A percentile compares a stretch with the other conserved stretches of the same genome.
Conservation (phyloP, 805 yeast species). For the Saccharomyces paradoxus region DNA sequence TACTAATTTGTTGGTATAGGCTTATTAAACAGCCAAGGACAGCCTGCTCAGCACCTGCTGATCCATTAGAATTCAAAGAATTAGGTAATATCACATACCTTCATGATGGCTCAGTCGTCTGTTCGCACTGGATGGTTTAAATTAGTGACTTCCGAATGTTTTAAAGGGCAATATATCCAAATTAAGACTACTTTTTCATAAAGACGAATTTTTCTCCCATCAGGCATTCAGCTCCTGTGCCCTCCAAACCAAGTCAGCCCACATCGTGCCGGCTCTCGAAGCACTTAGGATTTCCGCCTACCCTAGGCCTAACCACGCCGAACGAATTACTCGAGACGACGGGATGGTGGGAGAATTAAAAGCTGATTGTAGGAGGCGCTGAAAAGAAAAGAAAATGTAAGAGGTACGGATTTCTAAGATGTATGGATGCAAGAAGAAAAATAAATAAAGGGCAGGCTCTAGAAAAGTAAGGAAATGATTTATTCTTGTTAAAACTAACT, state of each 20-base stretch:
- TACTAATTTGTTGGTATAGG: neutral
- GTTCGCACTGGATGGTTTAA: neutral
- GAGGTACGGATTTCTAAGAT: neutral
- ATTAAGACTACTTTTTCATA: neutral
- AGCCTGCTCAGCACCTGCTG: neutral
- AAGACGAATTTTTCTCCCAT: neutral
- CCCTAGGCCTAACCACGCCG: neutral
- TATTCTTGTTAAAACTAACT: too few species aligned
- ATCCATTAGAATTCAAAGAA: neutral
- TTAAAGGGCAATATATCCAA: neutral
- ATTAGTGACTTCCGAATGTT: neutral
- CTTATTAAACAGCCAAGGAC: neutral
- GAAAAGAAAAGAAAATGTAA: neutral
- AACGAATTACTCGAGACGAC: neutral
- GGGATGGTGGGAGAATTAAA: too few species aligned
- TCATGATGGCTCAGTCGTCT: slow-evolving; percentile 34
- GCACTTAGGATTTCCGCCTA: neutral
- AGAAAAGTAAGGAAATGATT: neutral
- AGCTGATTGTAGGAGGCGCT: neutral
- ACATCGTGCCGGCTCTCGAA: neutral
- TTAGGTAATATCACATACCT: slow-evolving; percentile 28
- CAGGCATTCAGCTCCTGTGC: neutral
- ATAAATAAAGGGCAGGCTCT: neutral
- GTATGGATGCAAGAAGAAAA: neutral
- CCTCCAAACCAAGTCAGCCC: neutral